Evolutionary conservation across 768 basidiomycete genomes (phyloP), one percentile per base, ranked within the genome.

Genomic region (Termitomyces sp.): DNA sequence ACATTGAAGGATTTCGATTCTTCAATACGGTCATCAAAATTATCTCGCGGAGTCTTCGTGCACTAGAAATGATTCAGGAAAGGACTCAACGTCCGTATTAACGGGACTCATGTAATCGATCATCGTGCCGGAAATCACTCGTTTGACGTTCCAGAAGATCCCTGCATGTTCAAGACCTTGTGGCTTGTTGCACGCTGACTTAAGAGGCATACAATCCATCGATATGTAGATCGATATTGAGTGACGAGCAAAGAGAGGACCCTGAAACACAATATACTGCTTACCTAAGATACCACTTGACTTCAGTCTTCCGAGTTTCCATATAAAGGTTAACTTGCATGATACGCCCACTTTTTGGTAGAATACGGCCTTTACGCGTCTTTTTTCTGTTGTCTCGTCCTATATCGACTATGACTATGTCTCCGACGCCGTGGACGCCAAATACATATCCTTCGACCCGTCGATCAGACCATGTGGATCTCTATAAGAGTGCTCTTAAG

Each of bases 401-500:
- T n/a, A 55, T 65, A 16, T 65, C 66, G 43, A 60, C 66, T 36
- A 58, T 59, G 54, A 69, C 60, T 5, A 74, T 79, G 74, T 48
- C 73, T 9, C 66, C 74, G 16, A 78, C 78, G 8, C 67, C 74
- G 7, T 90, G 86, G 85, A 72, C 63, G 13, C 75, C 84, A 20
- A 77, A 82, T 61, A 66, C 66, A 27, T 92, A 92, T 66, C 92
- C 92, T 0, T 51, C 68, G 8, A 79, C 87, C 27, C 83, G 81
- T 55, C 82, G 88, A 51, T 83, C 81, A 7, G 83, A 87, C 64
- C 82, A 86, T 65, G 72, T 84, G 48, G 87, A 90, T 68, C 68
- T 78, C 34, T 93, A 89, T 74, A 79, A 85, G 67, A 88, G 84
- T 69, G 80, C 82, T 63, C 68, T 72, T 46, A 70, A 76, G n/a